Base-by-base conservation (phyloP, 2,329 filamentous ascomycete species). In the Pseudocercospora pini-densiflorae region DNA sequence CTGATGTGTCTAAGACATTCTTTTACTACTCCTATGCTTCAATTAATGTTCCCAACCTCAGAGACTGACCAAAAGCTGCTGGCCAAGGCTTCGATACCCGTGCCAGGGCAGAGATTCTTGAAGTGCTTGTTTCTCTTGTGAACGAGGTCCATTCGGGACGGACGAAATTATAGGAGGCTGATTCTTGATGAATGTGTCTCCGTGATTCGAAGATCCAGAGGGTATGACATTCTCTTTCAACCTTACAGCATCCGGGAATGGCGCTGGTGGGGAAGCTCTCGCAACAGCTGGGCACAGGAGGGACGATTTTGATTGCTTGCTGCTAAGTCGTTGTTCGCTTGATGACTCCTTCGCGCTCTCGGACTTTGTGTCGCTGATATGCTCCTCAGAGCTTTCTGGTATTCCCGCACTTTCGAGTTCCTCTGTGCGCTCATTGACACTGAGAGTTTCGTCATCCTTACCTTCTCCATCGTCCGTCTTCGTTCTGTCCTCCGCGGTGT, bases 201-300 rank as follows among this genome's bases (percentile, higher is more conserved):
- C 5, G 9, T 9, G 2, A 1, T 36, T 29, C 9, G 16, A 1
- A n/a, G 6, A 7, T 31, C 4, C 2, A 5, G n/a, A 19, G 3
- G 29, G 54, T 40, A 5, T 40, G 10, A 31, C n/a, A 24, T 58
- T 58, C 54, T 58, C 54, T 58, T 58, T 58, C 29, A 29, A 31
- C 2, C 3, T 19, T 10, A 40, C 24, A 10, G 27, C n/a, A n/a
- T 24, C n/a, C 29, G 19, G 19, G 47, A 27, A 51, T n/a, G 47
- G 47, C 47, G 47, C 19, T 27, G 47, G 47, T 16, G 31, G n/a
- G 16, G 10, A 19, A 40, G 54, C 29, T 19, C 16, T 19, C 24
- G n/a, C n/a, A 5, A 16, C 54, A 23, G 1, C n/a, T 58, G n/a
- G 47, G 47, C 19, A 51, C 54, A 31, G 51, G 14, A 3, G 4